Base-by-base conservation (phyloP, 208 protist species). In the Sergeia podlipaevii region DNA sequence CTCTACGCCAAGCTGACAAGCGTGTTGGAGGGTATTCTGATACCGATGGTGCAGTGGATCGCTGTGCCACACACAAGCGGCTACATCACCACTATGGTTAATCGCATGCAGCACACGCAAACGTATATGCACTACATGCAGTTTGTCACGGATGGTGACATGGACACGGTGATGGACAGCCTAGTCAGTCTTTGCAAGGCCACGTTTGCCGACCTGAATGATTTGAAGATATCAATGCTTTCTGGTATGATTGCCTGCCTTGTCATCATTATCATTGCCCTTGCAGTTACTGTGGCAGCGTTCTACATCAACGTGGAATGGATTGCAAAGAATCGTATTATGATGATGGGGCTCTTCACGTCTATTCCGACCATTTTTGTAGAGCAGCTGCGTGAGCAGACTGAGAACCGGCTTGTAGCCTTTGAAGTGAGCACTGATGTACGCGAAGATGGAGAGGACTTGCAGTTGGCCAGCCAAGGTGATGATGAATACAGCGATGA, bases 121-220 rank as follows among this genome's bases (percentile, higher is more conserved):
- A 28, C 39, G 13, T 53, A 53, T 44, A 11, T 36, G 8, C 55
- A 61, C 21, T 52, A 61, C 28, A 18, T 61, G 23, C 42, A 61
- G 29, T 61, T 61, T 23, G n/a, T 61, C 28, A 61, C 55, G 4
- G 55, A 61, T 53, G 43, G 55, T 21, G 55, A 44, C 26, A 6
- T 53, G 43, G 55, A 61, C 20, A 20, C 28, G n/a, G 49, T 36
- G n/a, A 28, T 61, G 17, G n/a, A 11, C 20, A 44, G 17, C n/a
- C 24, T 41, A 8, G 43, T 36, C 10, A 29, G 15, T 27, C 39
- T 49, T 29, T 13, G 20, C 15, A 11, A 27, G 17, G 20, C 33
- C 7, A 17, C 27, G 32, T 5, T 20, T 5, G 21, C 11, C 17
- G 33, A 55, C 20, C 15, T 55, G 15, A 44, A 18, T 5, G 20